These are phyloP conservation scores for Vishniacozyma victoriae DNA, from an alignment of 768 basidiomycete species.

Conservation along the genomic window DNA sequence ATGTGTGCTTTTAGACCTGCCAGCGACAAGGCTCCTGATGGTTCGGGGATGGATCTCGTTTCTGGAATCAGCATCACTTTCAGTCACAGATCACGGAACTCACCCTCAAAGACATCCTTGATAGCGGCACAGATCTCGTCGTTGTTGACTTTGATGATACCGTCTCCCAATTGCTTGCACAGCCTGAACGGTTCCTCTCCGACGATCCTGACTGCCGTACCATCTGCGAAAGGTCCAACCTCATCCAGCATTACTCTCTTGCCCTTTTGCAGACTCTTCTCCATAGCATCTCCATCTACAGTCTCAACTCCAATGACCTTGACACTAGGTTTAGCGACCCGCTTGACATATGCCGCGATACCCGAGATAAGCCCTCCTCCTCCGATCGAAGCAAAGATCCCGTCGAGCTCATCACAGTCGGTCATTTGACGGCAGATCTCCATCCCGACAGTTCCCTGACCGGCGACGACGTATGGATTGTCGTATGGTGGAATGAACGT, in stretches of 20 bases:
- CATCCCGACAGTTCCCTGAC: constrained; percentile 90
- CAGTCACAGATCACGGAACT: constrained; percentile 15
- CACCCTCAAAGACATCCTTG: constrained; percentile 97
- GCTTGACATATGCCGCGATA: constrained; percentile 82
- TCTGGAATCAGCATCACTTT: constrained; percentile 52
- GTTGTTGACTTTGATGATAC: constrained; percentile 76
- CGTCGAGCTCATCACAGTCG: constrained; percentile 66
- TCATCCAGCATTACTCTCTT: constrained; percentile 76
- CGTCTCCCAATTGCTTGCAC: constrained; percentile 76
- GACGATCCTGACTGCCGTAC: constrained; percentile 92
- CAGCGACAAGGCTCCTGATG: constrained; percentile 85
- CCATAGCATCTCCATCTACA: constrained; percentile 90
- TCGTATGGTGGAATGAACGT: constrained; percentile 95
- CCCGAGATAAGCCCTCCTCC: constrained; percentile 92
- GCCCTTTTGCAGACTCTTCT: constrained; percentile 69
- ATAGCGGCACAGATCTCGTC: constrained; percentile 98
- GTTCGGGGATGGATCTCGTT: constrained; percentile 92
- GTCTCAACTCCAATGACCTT: constrained; percentile 90
- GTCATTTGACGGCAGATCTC: constrained; percentile 88
- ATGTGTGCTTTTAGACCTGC: constrained; percentile 90
- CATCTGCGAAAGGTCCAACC: constrained; percentile 94
- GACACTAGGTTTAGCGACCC: constrained; percentile 77
- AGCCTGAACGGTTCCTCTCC: constrained; percentile 92
- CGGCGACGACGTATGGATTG: constrained; percentile 92
- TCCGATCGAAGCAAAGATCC: constrained; percentile 83